phyloP scores from a whole-genome alignment of 2,329 filamentous ascomycete species.

The Alternaria brassicae region DNA sequence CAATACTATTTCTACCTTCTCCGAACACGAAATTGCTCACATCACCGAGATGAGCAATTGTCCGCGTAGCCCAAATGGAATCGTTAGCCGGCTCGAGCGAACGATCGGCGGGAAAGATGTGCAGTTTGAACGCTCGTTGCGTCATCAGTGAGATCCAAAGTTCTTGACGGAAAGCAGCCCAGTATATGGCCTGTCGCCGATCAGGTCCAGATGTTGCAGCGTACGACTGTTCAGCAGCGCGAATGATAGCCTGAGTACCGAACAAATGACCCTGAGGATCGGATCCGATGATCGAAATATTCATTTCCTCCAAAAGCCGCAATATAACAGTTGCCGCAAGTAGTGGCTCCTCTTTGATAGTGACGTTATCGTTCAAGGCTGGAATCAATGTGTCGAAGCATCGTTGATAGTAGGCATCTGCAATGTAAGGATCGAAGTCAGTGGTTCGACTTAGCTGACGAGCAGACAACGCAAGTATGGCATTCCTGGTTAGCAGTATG shows the following conservation, averaged over 20 bases:
- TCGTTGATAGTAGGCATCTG: constrained; percentile 52
- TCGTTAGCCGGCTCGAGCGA: constrained; percentile 51
- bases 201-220: constrained; percentile 40
- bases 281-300: constrained; percentile 47
- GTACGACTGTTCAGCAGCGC: constrained; percentile 44
- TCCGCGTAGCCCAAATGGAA: constrained; percentile 53
- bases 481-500: constrained; percentile 33
- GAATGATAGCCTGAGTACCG: constrained; percentile 49
- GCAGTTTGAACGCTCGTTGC: constrained; percentile 45
- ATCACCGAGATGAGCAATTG: constrained; percentile 50
- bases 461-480: constrained; percentile 53
- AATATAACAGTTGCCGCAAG: constrained; percentile 53
- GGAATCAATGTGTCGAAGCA: constrained; percentile 53
- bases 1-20: constrained; percentile 41
- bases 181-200: constrained; percentile 48
- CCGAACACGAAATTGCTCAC: constrained; percentile 49
- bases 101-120: constrained; percentile 50
- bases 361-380: constrained; percentile 49
- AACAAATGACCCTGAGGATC: constrained; percentile 50
- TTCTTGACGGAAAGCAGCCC: constrained; percentile 50
- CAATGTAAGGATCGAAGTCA: constrained; percentile 51
- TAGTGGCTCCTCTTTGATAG: constrained; percentile 51
- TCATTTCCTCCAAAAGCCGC: constrained; percentile 53
- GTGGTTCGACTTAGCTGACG: constrained; percentile 52
- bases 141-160: constrained; percentile 50